Base-by-base conservation (phyloP, 1,284 basidiomycete genomes). In the Boletus sp. region DNA sequence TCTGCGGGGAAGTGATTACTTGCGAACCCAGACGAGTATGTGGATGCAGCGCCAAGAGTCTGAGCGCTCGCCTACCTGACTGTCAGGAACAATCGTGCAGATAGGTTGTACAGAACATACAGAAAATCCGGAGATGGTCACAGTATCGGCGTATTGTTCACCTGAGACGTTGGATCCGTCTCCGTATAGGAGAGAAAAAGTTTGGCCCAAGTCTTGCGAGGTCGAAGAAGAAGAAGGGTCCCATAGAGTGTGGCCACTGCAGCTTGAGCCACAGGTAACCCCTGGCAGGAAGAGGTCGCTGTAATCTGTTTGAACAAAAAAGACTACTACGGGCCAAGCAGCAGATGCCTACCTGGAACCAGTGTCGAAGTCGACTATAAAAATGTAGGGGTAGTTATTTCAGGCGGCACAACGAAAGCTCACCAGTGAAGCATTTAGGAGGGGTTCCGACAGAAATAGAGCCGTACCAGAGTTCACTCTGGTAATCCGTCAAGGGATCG, bases 141-240 rank as follows among this genome's bases (percentile, higher is more conserved):
- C 79, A 7, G 72, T 78, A 65, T 90, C 88, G 5, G 72, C 74
- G 72, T 81, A 87, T 60, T 83, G 76, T 33, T 75, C 72, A n/a
- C 86, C 87, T 14, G 70, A 68, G 17, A 48, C 57, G 11, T 10
- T 25, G 14, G 50, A 58, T 8, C n/a, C 16, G 25, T 48, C 57
- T 7, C 81, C 85, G 68, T 84, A 90, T 5, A 67, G 23, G 60
- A 87, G 79, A 9, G 49, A 58, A 74, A 88, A 87, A 0, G 64
- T 66, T 27, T 70, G 67, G 3, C 58, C 46, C 55, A 76, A 33
- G 58, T 76, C 66, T n/a, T 63, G 53, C 11, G 78, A 69, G 2
- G 79, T 77, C 0, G 76, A 77, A 35, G 80, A 81, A 13, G 65
- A 58, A 52, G 60, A 52, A 0, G 79, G 71, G 52, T 78, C 67